Conservation (phyloP, 306 rosid genomes). For the Vicia villosa region DNA sequence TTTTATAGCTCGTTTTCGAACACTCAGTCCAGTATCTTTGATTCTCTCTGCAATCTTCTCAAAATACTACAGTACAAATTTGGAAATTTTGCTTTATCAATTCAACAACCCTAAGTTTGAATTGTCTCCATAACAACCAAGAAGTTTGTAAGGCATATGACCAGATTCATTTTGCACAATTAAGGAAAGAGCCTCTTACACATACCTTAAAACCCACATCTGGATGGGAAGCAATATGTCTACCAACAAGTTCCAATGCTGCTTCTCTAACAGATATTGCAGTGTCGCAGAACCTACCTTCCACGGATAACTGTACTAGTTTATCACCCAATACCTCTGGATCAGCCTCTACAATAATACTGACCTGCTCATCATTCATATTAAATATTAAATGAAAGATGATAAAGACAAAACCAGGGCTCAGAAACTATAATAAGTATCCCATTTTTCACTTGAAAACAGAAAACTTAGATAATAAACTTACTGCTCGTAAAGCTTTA, state of each 20-base stretch:
- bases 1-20: conserved; percentile 95
- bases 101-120: conserved; percentile 19
- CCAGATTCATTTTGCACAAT: not conserved
- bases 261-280: conserved; percentile 99
- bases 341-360: conserved; percentile 98
- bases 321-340: conserved; percentile 94
- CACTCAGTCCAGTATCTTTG: conserved; percentile 96
- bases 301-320: conserved; percentile 82
- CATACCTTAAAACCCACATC: conserved; percentile 97
- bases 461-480: conserved; percentile 32
- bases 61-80: conserved; percentile 67
- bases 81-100: conserved; percentile 28
- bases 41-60: conserved; percentile 96
- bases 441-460: conserved; percentile 33
- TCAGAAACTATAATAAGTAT: conserved; percentile 22
- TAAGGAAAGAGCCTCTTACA: conserved; percentile 28
- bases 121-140: conserved; percentile 15
- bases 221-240: conserved; percentile 99
- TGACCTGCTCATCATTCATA: conserved; percentile 68
- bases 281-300: conserved; percentile 95
- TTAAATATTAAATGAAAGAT: conserved; percentile 37
- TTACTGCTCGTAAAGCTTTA: conserved; percentile 94
- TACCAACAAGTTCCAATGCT: conserved; percentile 97
- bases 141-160: conserved; percentile 16
- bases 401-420: not conserved